These are phyloP conservation scores for Colletotrichum euphorbiae DNA, from an alignment of 2,329 filamentous ascomycete species.

Conservation along the genomic window DNA sequence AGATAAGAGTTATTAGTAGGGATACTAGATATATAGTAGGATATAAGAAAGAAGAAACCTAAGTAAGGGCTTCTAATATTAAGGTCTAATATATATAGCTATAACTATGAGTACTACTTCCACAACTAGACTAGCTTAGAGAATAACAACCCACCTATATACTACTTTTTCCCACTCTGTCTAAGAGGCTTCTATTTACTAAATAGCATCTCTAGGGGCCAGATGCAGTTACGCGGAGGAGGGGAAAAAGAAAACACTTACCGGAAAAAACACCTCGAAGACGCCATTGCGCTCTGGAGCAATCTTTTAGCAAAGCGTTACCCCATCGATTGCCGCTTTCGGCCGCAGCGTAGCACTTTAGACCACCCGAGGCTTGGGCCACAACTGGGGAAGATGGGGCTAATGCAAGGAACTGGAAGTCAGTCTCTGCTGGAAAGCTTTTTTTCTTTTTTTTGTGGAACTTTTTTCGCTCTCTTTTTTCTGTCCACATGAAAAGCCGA, in stretches of 20 bases:
- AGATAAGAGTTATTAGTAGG: no score
- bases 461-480: constrained; percentile 1
- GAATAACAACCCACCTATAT: no score
- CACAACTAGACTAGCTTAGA: no score
- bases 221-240: constrained; percentile 22
- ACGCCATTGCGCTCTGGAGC: constrained; percentile 25
- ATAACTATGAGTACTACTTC: no score
- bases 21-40: no score
- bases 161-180: no score
- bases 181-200: no score
- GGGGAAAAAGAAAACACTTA: not conserved
- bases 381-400: constrained; percentile 31
- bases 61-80: no score
- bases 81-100: no score
- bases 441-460: constrained; percentile 6
- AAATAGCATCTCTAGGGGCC: no score
- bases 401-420: constrained; percentile 39
- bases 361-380: constrained; percentile 14
- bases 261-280: constrained; percentile 19
- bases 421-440: not conserved
- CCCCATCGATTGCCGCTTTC: constrained; percentile 37
- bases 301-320: constrained; percentile 39
- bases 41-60: no score
- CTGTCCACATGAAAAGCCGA: not conserved
- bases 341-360: constrained; percentile 19